Evolutionary conservation across 306 rosid genomes (phyloP).

Genomic region (Quercus suber): DNA sequence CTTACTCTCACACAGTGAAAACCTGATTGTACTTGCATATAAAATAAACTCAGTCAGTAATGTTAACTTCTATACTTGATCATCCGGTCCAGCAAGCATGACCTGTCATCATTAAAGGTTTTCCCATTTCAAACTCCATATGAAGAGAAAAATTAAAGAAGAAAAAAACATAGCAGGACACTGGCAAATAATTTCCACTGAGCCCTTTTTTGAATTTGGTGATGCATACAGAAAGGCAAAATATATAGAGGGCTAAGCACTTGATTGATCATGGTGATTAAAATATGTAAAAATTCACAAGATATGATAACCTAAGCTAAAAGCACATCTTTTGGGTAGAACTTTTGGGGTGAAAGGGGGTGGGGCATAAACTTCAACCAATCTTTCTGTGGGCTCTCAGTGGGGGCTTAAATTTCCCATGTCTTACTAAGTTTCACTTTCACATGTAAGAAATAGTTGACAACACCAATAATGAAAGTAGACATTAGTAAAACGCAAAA

Average conservation of each 20-base stretch:
- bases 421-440: not conserved
- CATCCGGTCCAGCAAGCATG: conserved; percentile 93
- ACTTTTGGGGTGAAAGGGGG: not conserved
- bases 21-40: conserved; percentile 44
- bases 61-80: conserved; percentile 63
- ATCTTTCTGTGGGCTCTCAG: too few relatives aligned
- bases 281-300: not conserved
- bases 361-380: not conserved
- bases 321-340: not conserved
- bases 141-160: not conserved
- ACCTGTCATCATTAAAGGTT: conserved; percentile 48
- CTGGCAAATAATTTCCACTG: not conserved
- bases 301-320: not conserved
- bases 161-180: not conserved
- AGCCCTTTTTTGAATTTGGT: not conserved
- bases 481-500: not conserved
- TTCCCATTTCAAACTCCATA: not conserved
- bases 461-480: not conserved
- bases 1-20: conserved; percentile 43
- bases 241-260: not conserved
- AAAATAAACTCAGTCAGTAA: conserved; percentile 39
- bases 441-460: too few relatives aligned
- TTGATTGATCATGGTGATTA: not conserved
- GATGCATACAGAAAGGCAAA: not conserved
- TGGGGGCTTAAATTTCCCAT: not conserved